Base-by-base conservation (phyloP, 768 basidiomycete species). In the Tylopilus vinaceipallidus region DNA sequence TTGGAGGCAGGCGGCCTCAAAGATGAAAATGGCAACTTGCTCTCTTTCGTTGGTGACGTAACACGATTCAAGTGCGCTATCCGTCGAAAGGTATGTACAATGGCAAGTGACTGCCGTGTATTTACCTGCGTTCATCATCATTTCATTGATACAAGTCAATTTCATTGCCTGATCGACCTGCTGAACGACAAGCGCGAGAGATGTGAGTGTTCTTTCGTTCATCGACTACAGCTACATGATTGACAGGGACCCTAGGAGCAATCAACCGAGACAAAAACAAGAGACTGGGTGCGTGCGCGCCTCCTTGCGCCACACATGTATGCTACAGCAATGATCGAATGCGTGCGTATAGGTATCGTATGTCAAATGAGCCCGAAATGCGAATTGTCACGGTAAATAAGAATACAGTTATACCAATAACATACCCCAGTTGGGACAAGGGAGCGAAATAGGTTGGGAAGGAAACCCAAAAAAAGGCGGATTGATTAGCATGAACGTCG, bases 401-500 rank as follows among this genome's bases (percentile, higher is more conserved):
- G 10, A 38, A 37, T 34, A 42, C 22, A 55, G 17, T 13, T 6
- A 14, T 45, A 40, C 26, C 30, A 32, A 38, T 24, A 44, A 45
- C 17, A 39, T 36, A 49, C 36, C 32, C 29, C 24, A 16, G 12
- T 34, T 14, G 2, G 26, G 29, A 17, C 23, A 33, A 32, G 2
- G 17, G 9, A 3, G 24, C 12, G 32, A 33, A 41, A 30, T 11
- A 35, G 17, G 12, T 37, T 9, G 10, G 9, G 1, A 32, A 43
- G 20, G 23, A 45, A 20, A 36, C 13, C 24, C 42, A 42, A 4
- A 10, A 34, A 20, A 16, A 3, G 19, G n/a, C 22, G 16, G n/a
- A n/a, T n/a, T n/a, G n/a, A 63, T 63, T 52, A 54, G 33, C 41
- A 34, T 19, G 53, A 65, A 59, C 2, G 45, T 46, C 57, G 52